Conservation (phyloP, 257 asterid genomes). For the Solanum megistacrolobum region DNA sequence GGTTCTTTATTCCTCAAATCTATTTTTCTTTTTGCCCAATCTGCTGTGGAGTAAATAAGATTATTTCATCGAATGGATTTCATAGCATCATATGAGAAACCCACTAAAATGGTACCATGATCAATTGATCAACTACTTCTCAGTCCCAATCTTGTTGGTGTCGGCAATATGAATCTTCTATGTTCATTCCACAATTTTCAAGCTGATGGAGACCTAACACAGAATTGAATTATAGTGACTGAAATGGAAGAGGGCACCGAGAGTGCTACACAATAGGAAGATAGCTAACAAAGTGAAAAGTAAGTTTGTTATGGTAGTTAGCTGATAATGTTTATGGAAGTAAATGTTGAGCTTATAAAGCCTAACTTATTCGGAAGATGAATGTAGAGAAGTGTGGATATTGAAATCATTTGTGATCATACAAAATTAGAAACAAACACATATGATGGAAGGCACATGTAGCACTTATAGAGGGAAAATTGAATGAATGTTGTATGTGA, state of each 20-base stretch:
- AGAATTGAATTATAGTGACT: neutral
- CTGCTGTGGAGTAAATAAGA: neutral
- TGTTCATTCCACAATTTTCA: neutral
- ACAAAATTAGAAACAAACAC: neutral
- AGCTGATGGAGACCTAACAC: neutral
- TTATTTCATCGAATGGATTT: neutral
- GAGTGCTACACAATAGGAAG: neutral
- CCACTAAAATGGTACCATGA: neutral
- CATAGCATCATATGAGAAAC: neutral
- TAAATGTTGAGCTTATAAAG: neutral
- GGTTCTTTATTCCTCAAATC: conserved; percentile 24
- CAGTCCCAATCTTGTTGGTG: neutral
- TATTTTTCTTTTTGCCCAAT: neutral
- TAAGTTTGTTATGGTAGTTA: neutral
- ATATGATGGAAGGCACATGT: neutral
- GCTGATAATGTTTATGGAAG: neutral
- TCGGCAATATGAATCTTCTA: neutral
- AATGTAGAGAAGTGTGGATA: neutral
- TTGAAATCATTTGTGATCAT: neutral
- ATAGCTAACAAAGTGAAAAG: neutral
- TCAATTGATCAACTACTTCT: neutral
- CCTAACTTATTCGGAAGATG: neutral
- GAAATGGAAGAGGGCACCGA: neutral
- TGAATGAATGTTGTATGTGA: neutral
- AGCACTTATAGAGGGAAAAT: neutral